A percentile compares a stretch with the other conserved stretches of the same genome.
These are phyloP conservation scores for Tricholoma flavovirens DNA, from an alignment of 768 basidiomycete species.

Conservation along the genomic window DNA sequence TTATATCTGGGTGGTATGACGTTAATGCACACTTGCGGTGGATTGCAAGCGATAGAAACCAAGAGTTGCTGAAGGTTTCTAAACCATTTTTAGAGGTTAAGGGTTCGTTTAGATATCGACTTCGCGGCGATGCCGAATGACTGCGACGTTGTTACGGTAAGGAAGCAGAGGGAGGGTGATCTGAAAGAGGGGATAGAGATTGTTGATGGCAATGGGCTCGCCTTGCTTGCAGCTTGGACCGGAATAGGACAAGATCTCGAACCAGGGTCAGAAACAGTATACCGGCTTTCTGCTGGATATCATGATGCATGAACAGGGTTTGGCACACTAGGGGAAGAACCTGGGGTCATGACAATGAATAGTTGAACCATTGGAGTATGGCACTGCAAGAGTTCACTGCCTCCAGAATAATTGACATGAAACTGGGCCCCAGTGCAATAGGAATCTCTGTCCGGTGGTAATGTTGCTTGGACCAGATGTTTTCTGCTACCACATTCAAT, in stretches of 20 bases:
- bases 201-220: background rate
- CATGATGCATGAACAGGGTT: background rate
- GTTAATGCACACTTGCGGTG: constrained; percentile 36
- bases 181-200: background rate
- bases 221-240: background rate
- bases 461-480: no score
- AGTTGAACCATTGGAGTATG: background rate
- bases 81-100: constrained; percentile 25
- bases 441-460: no score
- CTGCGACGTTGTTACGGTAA: constrained; percentile 3
- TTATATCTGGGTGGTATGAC: constrained; percentile 41
- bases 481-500: no score
- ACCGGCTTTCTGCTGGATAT: background rate
- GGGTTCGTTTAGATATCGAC: constrained; percentile 33
- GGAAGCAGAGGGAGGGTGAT: background rate
- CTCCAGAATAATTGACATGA: no score
- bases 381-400: no score
- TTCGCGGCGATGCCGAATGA: constrained; percentile 25
- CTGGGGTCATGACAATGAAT: background rate
- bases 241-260: background rate
- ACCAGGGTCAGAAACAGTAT: background rate
- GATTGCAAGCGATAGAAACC: constrained; percentile 35
- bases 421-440: no score
- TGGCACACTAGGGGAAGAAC: background rate
- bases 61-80: constrained; percentile 28